Evolutionary conservation across 108 stramenopile genomes (phyloP), one percentile per base, ranked within the genome.

Genomic region (Craspedostauros australis): DNA sequence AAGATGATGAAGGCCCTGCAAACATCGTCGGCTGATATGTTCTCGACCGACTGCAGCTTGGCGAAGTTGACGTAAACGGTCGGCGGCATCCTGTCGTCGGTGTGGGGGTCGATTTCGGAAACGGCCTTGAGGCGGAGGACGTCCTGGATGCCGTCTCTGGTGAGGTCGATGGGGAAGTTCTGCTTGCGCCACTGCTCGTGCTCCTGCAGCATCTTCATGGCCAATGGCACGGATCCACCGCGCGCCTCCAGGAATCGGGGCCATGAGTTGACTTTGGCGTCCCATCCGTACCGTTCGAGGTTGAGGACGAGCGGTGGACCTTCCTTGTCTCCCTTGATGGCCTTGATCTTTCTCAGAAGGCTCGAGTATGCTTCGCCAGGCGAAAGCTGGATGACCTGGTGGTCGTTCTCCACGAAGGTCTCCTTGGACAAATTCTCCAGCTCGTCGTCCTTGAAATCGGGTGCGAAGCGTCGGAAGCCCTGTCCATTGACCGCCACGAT

Each of bases 141-240:
- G n/a, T 75, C 46, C 53, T 86, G 84, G 5, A 86, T 25, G 15
- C 70, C 67, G 11, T 61, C 64, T 16, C 54, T 34, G 6, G 82
- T 86, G 46, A 90, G 54, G 53, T 90, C 84, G 48, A 90, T 86
- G 0, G 88, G 88, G 42, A 90, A 86, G n/a, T 63, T 79, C 36
- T 64, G 50, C 30, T 49, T 60, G 31, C 76, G 73, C 84, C 88
- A 90, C 7, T 57, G 50, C 57, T 90, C 88, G 50, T 90, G 84
- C 7, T 66, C 71, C 52, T 90, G 82, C 2, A 82, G 60, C 82
- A 83, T 73, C 30, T 64, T 74, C 84, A 86, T 86, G 16, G 88
- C 88, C 21, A 38, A 43, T 12, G 88, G 82, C 7, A 90, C 88
- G 39, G 83, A 58, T 5, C 80, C 77, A 33, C 79, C 82, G 15